Evolutionary conservation across 768 basidiomycete genomes (phyloP).

Genomic region (Amanita molliuscula): DNA sequence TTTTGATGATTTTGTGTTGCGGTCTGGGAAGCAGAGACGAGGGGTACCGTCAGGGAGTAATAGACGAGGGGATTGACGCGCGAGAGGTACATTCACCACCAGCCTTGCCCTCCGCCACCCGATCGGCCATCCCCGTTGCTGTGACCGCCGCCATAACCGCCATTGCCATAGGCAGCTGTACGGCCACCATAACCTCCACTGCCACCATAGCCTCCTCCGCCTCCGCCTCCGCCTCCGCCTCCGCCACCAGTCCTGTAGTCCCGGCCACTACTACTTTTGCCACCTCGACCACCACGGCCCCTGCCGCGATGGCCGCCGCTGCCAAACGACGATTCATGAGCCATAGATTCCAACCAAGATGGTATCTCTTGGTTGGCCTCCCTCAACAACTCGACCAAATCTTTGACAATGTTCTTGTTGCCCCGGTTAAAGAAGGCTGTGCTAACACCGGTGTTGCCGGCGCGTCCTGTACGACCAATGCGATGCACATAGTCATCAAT

Average conservation of each 20-base stretch:
- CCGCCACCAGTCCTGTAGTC: conserved; percentile 34
- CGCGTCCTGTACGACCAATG: conserved; percentile 97
- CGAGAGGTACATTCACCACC: conserved; percentile 29
- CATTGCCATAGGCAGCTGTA: conserved; percentile 11
- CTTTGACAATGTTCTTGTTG: conserved; percentile 86
- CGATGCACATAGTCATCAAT: conserved; percentile 99
- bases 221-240: conserved; percentile 21
- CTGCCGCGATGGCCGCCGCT: conserved; percentile 42
- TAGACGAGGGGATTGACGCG: background rate
- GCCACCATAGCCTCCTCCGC: conserved; percentile 14
- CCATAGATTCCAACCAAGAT: conserved; percentile 79
- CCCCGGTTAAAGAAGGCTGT: conserved; percentile 96
- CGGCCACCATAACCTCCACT: conserved; percentile 14
- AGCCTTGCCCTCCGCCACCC: conserved; percentile 26
- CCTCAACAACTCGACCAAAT: conserved; percentile 84
- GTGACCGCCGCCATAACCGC: conserved; percentile 13
- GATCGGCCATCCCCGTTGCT: conserved; percentile 8
- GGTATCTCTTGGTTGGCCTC: conserved; percentile 98
- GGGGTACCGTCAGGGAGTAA: conserved; percentile 9
- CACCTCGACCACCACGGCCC: conserved; percentile 42
- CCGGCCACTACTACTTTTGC: conserved; percentile 34
- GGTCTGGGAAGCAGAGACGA: conserved; percentile 7
- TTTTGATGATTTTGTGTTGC: conserved; percentile 24
- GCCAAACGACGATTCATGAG: conserved; percentile 72
- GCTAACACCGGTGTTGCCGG: conserved; percentile 91